Evolutionary conservation across 2,329 filamentous ascomycete genomes (phyloP).

Genomic region (Aureobasidium sp.): DNA sequence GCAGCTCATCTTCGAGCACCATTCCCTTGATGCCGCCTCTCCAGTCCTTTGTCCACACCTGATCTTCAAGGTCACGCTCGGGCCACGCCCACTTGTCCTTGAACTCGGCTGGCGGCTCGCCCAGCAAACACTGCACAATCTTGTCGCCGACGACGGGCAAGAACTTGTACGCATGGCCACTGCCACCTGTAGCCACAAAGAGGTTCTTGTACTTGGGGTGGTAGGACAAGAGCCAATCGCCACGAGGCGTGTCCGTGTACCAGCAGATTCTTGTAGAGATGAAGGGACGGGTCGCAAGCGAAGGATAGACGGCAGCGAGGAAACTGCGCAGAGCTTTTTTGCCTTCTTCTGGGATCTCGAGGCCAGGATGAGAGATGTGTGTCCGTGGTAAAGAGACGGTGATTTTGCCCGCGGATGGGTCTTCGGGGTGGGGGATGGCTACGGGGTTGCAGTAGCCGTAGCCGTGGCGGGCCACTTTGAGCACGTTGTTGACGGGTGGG

Average conservation of each 20-base stretch:
- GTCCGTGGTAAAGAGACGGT: conserved; percentile 46
- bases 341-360: conserved; percentile 54
- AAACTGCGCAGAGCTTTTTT: conserved; percentile 55
- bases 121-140: conserved; percentile 47
- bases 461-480: conserved; percentile 46
- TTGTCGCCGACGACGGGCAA: conserved; percentile 51
- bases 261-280: conserved; percentile 46
- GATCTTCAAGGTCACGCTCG: conserved; percentile 28
- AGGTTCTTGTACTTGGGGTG: conserved; percentile 46
- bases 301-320: conserved; percentile 47
- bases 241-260: conserved; percentile 51
- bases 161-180: conserved; percentile 58
- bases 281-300: conserved; percentile 36
- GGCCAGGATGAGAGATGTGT: conserved; percentile 36
- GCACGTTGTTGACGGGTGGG: conserved; percentile 47
- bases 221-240: conserved; percentile 49
- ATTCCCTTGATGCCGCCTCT: conserved; percentile 32
- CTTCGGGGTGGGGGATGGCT: conserved; percentile 40
- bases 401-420: conserved; percentile 29
- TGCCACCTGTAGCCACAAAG: conserved; percentile 55
- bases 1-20: conserved; percentile 32
- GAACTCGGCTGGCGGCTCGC: conserved; percentile 40
- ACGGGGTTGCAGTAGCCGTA: conserved; percentile 45
- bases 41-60: conserved; percentile 34
- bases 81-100: conserved; percentile 56